Conservation (phyloP, 179 eudicot genomes). For the Silene coronaria region DNA sequence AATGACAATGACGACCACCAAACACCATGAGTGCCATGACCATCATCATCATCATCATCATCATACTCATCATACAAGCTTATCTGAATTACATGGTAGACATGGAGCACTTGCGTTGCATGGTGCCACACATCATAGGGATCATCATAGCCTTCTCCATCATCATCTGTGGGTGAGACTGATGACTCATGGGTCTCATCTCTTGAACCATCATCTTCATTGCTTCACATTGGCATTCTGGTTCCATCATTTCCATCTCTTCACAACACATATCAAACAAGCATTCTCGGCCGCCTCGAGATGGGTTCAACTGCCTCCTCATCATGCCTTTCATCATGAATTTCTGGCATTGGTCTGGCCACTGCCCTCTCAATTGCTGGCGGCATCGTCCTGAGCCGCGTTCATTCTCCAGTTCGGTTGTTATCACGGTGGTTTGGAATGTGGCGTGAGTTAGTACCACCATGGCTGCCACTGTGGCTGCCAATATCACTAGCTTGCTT, state of each 20-base stretch:
- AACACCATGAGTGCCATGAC: too few relatives aligned
- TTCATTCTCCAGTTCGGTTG: conserved; percentile 3
- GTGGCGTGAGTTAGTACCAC: conserved; percentile 16
- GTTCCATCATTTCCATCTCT: conserved; percentile 20
- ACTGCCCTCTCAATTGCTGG: background rate
- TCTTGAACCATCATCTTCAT: conserved; percentile 22
- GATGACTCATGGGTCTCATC: background rate
- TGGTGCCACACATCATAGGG: conserved; percentile 27
- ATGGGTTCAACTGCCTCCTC: background rate
- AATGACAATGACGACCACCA: background rate
- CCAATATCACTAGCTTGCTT: conserved; percentile 14
- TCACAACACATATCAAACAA: conserved; percentile 17
- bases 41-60: background rate
- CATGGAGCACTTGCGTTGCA: conserved; percentile 18
- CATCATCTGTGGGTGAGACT: background rate
- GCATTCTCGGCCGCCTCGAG: background rate
- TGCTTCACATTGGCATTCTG: conserved; percentile 25
- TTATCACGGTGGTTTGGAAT: background rate
- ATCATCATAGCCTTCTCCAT: conserved; percentile 23
- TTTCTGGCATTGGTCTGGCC: background rate
- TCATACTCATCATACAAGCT: background rate
- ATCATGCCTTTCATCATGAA: conserved; percentile 7
- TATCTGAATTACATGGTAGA: background rate
- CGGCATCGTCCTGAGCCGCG: background rate
- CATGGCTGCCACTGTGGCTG: conserved; percentile 3